phyloP scores from a whole-genome alignment of 768 basidiomycete genomes.

The Tylopilus intermedius region DNA sequence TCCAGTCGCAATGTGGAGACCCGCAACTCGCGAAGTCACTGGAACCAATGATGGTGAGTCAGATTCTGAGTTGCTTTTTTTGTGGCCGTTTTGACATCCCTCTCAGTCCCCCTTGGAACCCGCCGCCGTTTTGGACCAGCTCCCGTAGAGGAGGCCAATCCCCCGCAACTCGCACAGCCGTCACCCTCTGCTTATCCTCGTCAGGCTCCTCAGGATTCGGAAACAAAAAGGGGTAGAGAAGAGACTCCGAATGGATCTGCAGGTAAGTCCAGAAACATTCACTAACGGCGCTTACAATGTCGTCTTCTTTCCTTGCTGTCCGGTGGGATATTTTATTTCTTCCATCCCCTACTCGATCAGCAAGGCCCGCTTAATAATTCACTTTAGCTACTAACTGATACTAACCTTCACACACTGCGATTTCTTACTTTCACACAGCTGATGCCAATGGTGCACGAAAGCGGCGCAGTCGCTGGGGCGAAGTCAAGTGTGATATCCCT shows the following conservation, averaged over 20 bases:
- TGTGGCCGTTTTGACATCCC: slow-evolving; percentile 13
- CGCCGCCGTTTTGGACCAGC: slow-evolving; percentile 90
- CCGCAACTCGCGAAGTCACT: slow-evolving; percentile 82
- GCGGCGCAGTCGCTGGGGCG: slow-evolving; percentile 96
- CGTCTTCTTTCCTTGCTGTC: slow-evolving; percentile 34
- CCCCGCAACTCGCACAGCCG: slow-evolving; percentile 82
- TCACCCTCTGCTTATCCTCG: slow-evolving; percentile 84
- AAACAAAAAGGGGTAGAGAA: slow-evolving; percentile 62
- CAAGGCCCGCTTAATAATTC: slow-evolving; percentile 29
- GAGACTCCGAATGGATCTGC: slow-evolving; percentile 65
- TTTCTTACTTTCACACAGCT: slow-evolving; percentile 50
- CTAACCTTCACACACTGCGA: slow-evolving; percentile 50
- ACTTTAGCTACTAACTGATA: slow-evolving; percentile 40
- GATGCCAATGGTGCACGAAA: slow-evolving; percentile 87
- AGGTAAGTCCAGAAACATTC: slow-evolving; percentile 59
- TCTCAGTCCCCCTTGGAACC: slow-evolving; percentile 71
- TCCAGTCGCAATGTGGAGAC: slow-evolving; percentile 71
- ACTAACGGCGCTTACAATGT: slow-evolving; percentile 35
- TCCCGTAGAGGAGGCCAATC: slow-evolving; percentile 72
- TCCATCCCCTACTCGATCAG: slow-evolving; percentile 26
- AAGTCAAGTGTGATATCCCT: slow-evolving; percentile 84
- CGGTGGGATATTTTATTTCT: slow-evolving; percentile 26
- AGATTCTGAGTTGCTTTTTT: slow-evolving; percentile 1
- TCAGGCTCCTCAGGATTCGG: slow-evolving; percentile 48
- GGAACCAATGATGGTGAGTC: slow-evolving; percentile 86